Base-by-base conservation (phyloP, 352 stramenopile species). In the Phytopythium oedochilum region DNA sequence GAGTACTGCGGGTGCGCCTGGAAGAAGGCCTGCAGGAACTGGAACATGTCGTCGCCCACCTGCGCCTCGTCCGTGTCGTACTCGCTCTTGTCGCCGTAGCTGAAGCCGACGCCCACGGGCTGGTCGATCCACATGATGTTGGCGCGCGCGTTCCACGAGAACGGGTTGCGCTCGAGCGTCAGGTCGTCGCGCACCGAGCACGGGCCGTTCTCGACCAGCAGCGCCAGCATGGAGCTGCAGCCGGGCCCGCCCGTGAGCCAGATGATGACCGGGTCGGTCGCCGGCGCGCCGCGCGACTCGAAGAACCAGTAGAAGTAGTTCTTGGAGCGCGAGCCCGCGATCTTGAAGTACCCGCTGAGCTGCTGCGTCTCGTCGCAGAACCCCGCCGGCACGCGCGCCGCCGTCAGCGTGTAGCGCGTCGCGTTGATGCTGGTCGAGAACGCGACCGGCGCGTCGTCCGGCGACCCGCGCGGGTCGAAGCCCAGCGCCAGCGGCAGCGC, bases 281-380 rank as follows among this genome's bases (percentile, higher is more conserved):
- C 60, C 0, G 92, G 89, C 45, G 73, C 59, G 8, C 78, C 73
- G 38, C 88, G 82, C 26, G 85, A 95, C 71, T 98, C 94, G 62
- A 98, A 98, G 71, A 98, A 96, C 91, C 94, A 98, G 73, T 96
- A 98, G 60, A 99, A 99, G 62, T 98, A 96, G 67, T 98, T 88
- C 73, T 98, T 98, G 42, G 70, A 83, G 68, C 87, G 81, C 60
- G 74, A 87, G 25, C 78, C 76, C 20, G 72, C 59, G 63, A 95
- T 87, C 55, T 90, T 84, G 59, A 95, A 92, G 75, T 93, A 95
- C 32, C 86, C 86, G 52, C 78, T 89, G 36, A 90, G 57, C 53
- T 89, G 77, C 66, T 89, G 84, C 23, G 83, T 88, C n/a, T 66
- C 63, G 61, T 91, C 78, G 51, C 83, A 90, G 36, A 90, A 92